Conservation (phyloP, 805 yeast species). For the Dipodascus geniculatus region DNA sequence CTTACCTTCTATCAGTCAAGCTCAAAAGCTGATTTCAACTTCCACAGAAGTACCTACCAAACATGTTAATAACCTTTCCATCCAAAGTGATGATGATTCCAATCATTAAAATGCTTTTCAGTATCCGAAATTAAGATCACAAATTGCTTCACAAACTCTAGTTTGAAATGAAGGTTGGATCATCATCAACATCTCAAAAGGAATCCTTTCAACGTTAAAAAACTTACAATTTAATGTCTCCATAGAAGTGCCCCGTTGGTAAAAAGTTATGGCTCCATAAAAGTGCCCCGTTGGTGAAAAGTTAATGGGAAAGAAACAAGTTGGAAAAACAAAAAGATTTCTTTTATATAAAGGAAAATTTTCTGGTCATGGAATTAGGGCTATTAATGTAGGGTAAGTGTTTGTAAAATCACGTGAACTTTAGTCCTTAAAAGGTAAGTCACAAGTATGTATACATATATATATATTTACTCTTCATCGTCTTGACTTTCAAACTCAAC, state of each 20-base stretch:
- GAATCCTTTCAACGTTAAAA: neutral
- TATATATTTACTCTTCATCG: no score
- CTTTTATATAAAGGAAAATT: neutral
- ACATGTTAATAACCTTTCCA: neutral
- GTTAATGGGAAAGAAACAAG: no score
- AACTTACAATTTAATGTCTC: neutral
- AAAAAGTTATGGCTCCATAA: no score
- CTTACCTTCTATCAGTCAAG: no score
- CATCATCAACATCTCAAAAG: neutral
- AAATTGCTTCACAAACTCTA: constrained; percentile 1
- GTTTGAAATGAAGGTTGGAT: constrained; percentile 1
- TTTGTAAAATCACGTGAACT: neutral
- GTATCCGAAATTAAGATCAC: constrained; percentile 2
- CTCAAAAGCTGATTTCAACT: no score
- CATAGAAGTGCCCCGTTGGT: no score
- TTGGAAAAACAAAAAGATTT: neutral
- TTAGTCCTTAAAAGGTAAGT: neutral
- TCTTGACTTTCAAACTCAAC: constrained; percentile 23
- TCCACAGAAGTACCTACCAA: no score
- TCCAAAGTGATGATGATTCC: no score
- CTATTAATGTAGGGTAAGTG: neutral
- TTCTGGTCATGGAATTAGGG: neutral
- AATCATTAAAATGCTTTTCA: neutral
- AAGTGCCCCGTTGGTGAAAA: no score
- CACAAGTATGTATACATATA: no score